Percentiles rank a stretch among this genome's conserved stretches.
Conservation (phyloP, 2,329 filamentous ascomycete genomes). For the Fonsecaea pugnacius region DNA sequence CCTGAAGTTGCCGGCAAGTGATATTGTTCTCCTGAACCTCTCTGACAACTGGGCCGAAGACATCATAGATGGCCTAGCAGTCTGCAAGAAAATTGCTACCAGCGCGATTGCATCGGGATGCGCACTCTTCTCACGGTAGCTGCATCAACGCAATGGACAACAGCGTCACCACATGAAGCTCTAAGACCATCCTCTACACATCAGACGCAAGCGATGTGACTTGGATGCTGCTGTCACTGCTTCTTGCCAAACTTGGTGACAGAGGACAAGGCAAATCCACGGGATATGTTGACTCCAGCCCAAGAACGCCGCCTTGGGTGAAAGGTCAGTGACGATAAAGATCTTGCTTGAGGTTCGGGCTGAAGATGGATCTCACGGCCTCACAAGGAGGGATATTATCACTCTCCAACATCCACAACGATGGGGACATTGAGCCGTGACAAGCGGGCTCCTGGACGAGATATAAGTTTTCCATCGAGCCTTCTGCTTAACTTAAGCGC, state of each 20-base stretch:
- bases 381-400: background rate
- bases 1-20: background rate
- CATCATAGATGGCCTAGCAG: background rate
- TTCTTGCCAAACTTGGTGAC: background rate
- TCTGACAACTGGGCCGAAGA: background rate
- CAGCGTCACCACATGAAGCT: background rate
- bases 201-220: background rate
- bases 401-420: background rate
- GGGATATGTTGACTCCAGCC: background rate
- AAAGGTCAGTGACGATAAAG: background rate
- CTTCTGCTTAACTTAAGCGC: background rate
- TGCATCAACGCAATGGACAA: background rate
- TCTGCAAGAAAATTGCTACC: background rate
- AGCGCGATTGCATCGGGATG: slow-evolving; percentile 8
- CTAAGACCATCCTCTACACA: background rate
- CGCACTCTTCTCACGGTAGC: slow-evolving; percentile 7
- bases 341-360: background rate
- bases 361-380: background rate
- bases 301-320: background rate
- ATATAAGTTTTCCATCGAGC: background rate
- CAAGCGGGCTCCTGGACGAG: background rate
- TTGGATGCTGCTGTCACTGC: background rate
- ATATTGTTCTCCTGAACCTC: background rate
- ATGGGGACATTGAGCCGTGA: background rate
- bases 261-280: background rate